Percentiles rank a stretch among this genome's conserved stretches.
Conservation (phyloP, 176 grass and related monocot species). For the Luzula sylvatica region DNA sequence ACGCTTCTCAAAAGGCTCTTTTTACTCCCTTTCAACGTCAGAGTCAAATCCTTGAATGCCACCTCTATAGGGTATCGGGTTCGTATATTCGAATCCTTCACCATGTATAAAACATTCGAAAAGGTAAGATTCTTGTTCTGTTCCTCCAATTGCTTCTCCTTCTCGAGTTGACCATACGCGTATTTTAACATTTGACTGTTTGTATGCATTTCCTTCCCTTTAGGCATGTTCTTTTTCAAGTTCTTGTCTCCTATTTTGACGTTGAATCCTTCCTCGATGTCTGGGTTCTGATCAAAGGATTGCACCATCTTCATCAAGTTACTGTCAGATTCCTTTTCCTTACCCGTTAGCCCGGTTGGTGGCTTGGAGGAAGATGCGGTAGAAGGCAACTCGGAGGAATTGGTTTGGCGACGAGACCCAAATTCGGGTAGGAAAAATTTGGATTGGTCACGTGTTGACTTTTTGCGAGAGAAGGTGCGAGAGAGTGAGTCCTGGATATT, state of each 20-base stretch:
- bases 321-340: constrained; percentile 29
- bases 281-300: constrained; percentile 55
- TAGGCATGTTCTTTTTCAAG: constrained; percentile 60
- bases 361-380: not conserved
- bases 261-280: constrained; percentile 51
- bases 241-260: constrained; percentile 59
- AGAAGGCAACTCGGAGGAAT: not conserved
- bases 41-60: constrained; percentile 70
- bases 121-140: constrained; percentile 59
- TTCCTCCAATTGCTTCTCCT: constrained; percentile 82
- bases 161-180: constrained; percentile 86
- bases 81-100: constrained; percentile 45
- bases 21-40: constrained; percentile 81
- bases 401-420: not conserved
- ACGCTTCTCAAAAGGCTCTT: constrained; percentile 68
- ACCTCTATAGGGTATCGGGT: constrained; percentile 64
- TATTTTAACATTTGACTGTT: constrained; percentile 91
- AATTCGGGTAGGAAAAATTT: not conserved
- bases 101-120: constrained; percentile 74
- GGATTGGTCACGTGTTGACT: constrained; percentile 19
- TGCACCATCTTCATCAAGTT: constrained; percentile 61
- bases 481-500: constrained; percentile 42
- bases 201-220: constrained; percentile 58
- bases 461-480: constrained; percentile 83
- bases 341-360: constrained; percentile 9